A percentile compares a stretch with the other conserved stretches of the same genome.
These are phyloP conservation scores for Euphorbia lathyris DNA, from an alignment of 345 rosid genomes.

Conservation along the genomic window DNA sequence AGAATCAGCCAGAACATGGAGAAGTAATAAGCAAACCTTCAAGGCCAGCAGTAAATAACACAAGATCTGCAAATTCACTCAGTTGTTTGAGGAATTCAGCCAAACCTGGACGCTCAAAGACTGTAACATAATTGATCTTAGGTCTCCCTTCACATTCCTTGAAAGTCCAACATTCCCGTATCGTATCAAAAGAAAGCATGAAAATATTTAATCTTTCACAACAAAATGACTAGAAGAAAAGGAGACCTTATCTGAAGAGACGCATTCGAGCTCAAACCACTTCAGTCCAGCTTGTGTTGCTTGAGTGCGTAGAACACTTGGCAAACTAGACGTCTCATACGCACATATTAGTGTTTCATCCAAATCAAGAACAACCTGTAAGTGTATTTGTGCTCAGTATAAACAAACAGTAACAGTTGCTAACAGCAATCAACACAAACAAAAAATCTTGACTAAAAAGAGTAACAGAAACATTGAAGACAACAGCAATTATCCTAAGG, in stretches of 20 bases:
- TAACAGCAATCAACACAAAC: not conserved
- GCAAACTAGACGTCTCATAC: constrained; percentile 80
- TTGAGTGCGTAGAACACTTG: constrained; percentile 54
- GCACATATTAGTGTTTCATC: constrained; percentile 97
- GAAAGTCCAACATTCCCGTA: constrained; percentile 25
- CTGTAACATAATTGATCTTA: constrained; percentile 87
- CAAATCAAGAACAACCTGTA: constrained; percentile 95
- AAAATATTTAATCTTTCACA: constrained; percentile 2
- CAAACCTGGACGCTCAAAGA: constrained; percentile 97
- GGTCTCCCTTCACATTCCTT: constrained; percentile 88
- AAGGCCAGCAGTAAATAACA: constrained; percentile 95
- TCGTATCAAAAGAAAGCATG: constrained; percentile 26
- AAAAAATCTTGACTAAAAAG: not conserved
- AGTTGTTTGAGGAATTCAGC: constrained; percentile 69
- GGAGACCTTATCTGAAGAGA: constrained; percentile 88
- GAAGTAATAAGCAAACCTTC: constrained; percentile 61
- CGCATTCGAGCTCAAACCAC: constrained; percentile 89
- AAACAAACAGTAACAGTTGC: not conserved
- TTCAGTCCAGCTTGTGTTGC: constrained; percentile 75
- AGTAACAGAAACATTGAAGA: too few species aligned
- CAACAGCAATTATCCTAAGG: too few species aligned
- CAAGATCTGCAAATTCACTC: constrained; percentile 81
- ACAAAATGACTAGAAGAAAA: constrained; percentile 9
- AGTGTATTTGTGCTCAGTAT: not conserved
- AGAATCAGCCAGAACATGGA: not conserved